Evolutionary conservation across 768 basidiomycete species (phyloP), one percentile per base, ranked within the genome.

Genomic region (Crucibulum laeve): DNA sequence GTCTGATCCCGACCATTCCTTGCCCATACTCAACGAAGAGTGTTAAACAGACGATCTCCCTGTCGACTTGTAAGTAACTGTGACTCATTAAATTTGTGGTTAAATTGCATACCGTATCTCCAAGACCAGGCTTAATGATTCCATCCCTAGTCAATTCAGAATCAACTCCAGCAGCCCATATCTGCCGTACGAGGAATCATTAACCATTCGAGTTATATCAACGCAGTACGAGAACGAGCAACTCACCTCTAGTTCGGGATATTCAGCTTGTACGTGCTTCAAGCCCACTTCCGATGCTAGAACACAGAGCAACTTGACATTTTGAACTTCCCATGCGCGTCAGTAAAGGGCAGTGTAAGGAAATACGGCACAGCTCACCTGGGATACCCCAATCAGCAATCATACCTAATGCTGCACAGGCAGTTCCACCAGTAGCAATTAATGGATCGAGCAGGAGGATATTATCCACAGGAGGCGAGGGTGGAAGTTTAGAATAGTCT

Each of bases 361-460:
- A 21, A 46, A 44, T 35, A 46, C 42, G 38, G 40, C 5, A 17
- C 14, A 30, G 56, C 76, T 49, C 51, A 87, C 89, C 46, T 13
- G 83, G 71, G 52, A 90, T 73, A 22, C 89, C 88, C 89, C 88
- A 91, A 42, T 91, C 91, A 1, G 73, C 53, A 41, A 95, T 74
- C 91, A 96, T 97, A 40, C 76, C 56, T 43, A 97, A 60, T 6
- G 94, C 94, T 14, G 95, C 93, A 49, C 77, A 75, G 2, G 89
- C 91, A 3, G 95, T 97, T 8, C 91, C 89, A 40, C 93, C 95
- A 2, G 95, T 97, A 0, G 95, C 95, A 54, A 97, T 84, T 24
- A 97, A 67, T 14, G 95, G 95, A 53, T 98, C 95, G 23, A 97
- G 72, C 18, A 98, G 69, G 65, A 82, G 91, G n/a, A 92, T 82